These are phyloP conservation scores for Niebla homalea DNA, from an alignment of 495 filamentous ascomycete genomes.

Conservation along the genomic window DNA sequence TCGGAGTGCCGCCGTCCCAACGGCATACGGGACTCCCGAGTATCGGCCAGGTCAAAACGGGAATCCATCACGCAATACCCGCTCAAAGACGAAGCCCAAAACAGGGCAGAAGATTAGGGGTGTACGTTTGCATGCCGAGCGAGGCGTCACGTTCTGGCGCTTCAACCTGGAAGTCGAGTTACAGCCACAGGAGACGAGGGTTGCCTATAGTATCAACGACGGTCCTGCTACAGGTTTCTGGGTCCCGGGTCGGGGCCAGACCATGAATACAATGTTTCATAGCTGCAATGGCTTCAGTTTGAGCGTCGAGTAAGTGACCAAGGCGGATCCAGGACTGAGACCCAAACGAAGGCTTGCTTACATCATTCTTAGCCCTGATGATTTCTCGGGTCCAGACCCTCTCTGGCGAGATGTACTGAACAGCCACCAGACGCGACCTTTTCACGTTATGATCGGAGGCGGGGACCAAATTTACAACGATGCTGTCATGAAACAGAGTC, in stretches of 20 bases:
- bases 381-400: constrained; percentile 83
- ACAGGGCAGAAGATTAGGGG: constrained; percentile 68
- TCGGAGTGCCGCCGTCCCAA: constrained; percentile 26
- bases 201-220: constrained; percentile 90
- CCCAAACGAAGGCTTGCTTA: background rate
- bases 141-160: constrained; percentile 88
- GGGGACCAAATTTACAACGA: constrained; percentile 98
- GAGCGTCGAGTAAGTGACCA: constrained; percentile 43
- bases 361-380: constrained; percentile 30
- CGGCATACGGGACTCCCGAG: constrained; percentile 26
- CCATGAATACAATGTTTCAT: constrained; percentile 98
- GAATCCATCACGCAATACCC: constrained; percentile 21
- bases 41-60: constrained; percentile 31
- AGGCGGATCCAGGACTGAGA: background rate
- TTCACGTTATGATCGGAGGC: constrained; percentile 97
- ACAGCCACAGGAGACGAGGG: constrained; percentile 55
- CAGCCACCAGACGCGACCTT: constrained; percentile 79
- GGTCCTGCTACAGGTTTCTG: constrained; percentile 86
- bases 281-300: constrained; percentile 92
- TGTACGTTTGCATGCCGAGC: constrained; percentile 70
- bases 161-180: constrained; percentile 92
- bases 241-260: constrained; percentile 73
- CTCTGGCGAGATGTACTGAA: constrained; percentile 94
- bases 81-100: constrained; percentile 23
- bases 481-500: constrained; percentile 55